These are phyloP conservation scores for Suhomyces emberorum DNA, from an alignment of 805 yeast genomes.

Conservation along the genomic window DNA sequence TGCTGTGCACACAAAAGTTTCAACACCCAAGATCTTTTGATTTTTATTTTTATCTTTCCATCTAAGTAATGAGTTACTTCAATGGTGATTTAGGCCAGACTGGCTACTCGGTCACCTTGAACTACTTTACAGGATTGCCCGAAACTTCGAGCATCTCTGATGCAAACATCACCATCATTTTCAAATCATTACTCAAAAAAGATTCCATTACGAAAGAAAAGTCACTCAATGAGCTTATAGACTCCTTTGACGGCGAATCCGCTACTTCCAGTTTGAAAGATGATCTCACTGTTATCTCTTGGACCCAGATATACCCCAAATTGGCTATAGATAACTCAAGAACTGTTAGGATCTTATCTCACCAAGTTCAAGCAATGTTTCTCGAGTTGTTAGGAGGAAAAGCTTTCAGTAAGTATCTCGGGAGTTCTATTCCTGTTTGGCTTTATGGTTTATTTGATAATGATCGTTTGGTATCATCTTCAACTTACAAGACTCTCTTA, in stretches of 20 bases:
- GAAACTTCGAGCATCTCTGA: slow-evolving; percentile 39
- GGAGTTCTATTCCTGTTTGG: slow-evolving; percentile 72
- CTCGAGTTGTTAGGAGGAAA: slow-evolving; percentile 51
- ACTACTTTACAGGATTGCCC: slow-evolving; percentile 76
- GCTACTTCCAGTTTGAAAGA: slow-evolving; percentile 26
- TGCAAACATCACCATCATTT: slow-evolving; percentile 55
- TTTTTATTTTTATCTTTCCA: too few relatives aligned
- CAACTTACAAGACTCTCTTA: slow-evolving; percentile 46
- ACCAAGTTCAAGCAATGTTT: slow-evolving; percentile 56
- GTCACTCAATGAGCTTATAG: slow-evolving; percentile 53
- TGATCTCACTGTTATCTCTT: slow-evolving; percentile 54
- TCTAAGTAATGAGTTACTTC: too few relatives aligned
- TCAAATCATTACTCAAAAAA: slow-evolving; percentile 73
- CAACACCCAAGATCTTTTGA: too few relatives aligned
- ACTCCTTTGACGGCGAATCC: slow-evolving; percentile 21
- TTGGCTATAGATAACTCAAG: slow-evolving; percentile 70
- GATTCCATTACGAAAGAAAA: slow-evolving; percentile 85
- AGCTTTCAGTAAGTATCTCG: slow-evolving; percentile 59
- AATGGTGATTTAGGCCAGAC: slow-evolving; percentile 24
- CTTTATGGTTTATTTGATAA: slow-evolving; percentile 67
- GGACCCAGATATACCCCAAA: slow-evolving; percentile 83
- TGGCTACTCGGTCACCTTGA: slow-evolving; percentile 51
- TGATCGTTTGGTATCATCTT: slow-evolving; percentile 57
- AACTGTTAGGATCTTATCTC: slow-evolving; percentile 58
- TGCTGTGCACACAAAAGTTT: too few relatives aligned